phyloP scores from a whole-genome alignment of 129 eudicot species.

The Cynara cardunculus region DNA sequence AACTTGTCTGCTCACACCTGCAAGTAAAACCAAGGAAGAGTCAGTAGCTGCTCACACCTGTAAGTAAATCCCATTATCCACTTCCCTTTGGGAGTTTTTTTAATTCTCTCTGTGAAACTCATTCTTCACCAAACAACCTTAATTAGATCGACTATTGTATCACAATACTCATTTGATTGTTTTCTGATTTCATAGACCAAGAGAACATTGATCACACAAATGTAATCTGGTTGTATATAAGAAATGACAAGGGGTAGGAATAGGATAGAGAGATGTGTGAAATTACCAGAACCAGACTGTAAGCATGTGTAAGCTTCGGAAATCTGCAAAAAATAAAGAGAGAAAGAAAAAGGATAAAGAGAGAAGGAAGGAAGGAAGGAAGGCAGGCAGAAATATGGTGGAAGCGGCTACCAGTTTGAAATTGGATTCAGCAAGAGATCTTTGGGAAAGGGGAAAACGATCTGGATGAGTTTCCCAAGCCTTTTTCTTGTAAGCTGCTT shows the following conservation, averaged over 20 bases:
- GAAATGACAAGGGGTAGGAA: too few relatives aligned
- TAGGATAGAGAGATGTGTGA: too few relatives aligned
- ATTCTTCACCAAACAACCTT: not conserved
- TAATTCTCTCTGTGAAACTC: not conserved
- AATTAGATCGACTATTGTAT: too few relatives aligned
- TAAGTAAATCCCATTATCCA: too few relatives aligned
- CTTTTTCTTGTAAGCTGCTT: conserved; percentile 74
- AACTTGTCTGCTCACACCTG: conserved; percentile 36
- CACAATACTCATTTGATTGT: too few relatives aligned
- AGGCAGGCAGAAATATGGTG: too few relatives aligned
- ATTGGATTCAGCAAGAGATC: conserved; percentile 54
- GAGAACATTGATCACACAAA: not conserved
- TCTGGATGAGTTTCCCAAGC: conserved; percentile 92
- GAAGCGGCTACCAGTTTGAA: conserved; percentile 52
- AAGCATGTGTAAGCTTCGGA: conserved; percentile 80
- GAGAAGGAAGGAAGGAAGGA: not conserved
- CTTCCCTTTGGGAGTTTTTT: not conserved
- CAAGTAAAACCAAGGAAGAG: conserved; percentile 1
- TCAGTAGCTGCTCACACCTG: not conserved
- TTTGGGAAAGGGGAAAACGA: conserved; percentile 56
- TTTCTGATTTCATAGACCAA: not conserved
- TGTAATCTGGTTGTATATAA: too few relatives aligned
- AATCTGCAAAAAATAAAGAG: conserved; percentile 40
- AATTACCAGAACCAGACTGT: conserved; percentile 54
- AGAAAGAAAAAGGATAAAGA: too few relatives aligned